Evolutionary conservation across 2,329 filamentous ascomycete species (phyloP), one percentile per base, ranked within the genome.

Genomic region (Cladophialophora immunda): DNA sequence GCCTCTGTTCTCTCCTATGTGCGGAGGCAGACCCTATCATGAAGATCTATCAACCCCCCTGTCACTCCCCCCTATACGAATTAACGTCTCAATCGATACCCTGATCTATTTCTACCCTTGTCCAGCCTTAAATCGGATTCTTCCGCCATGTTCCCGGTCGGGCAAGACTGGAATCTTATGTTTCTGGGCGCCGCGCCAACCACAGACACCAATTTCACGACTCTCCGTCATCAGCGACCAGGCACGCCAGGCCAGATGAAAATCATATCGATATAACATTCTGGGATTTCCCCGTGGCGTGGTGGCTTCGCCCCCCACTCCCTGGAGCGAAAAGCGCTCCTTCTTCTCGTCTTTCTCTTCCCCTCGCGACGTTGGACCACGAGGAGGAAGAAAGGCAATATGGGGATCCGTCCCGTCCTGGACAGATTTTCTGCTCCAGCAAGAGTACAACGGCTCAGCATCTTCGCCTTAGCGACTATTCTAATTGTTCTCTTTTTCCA

Each of bases 341-440:
- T 47, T 19, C 22, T 29, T 34, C 27, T 38, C 38, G 53, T 64
- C 36, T 64, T 53, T 27, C 38, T 64, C 52, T 57, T 59, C 38
- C 47, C 53, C 17, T 50, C 32, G 17, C 38, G 50, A 27, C 50
- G n/a, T 60, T 50, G 54, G 13, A 38, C 25, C 27, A 32, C n/a
- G 53, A 41, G 36, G 52, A 65, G 54, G 62, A 55, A 41, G 50
- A 62, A n/a, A 65, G 41, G 53, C 62, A 62, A 69, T 32, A 70
- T 70, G 68, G 45, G 58, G 22, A 32, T 60, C 60, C 52, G 64
- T 32, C 65, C 68, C n/a, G 41, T 58, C 11, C 59, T 68, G 34
- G 68, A 68, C 30, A 58, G 59, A 11, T 63, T 70, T 59, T 63
- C 68, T n/a, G 68, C 65, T 38, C 68, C 68, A 6, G 65, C 65